Conservation (phyloP, 176 grass and related monocot genomes). For the Triticum timopheevii region DNA sequence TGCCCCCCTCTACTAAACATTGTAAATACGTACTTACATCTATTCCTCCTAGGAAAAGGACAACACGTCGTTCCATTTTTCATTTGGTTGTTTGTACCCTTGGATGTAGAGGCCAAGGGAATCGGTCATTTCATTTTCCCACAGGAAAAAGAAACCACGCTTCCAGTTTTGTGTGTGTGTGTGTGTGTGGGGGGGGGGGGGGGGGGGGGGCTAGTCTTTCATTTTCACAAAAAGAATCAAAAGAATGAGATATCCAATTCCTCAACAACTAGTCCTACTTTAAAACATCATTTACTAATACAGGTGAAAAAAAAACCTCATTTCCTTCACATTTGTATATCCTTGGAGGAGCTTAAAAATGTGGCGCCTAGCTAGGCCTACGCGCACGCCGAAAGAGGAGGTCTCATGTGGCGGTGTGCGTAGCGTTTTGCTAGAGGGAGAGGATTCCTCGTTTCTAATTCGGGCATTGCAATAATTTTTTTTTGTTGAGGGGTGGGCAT, state of each 20-base stretch:
- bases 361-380: neutral
- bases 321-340: too few relatives aligned
- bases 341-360: conserved; percentile 24
- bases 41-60: neutral
- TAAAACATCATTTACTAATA: too few relatives aligned
- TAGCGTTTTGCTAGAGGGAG: conserved; percentile 29
- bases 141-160: too few relatives aligned
- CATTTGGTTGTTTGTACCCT: too few relatives aligned
- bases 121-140: too few relatives aligned
- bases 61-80: neutral
- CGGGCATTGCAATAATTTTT: conserved; percentile 55
- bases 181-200: too few relatives aligned
- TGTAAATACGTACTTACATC: neutral
- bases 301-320: too few relatives aligned
- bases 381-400: neutral
- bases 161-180: too few relatives aligned
- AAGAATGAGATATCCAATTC: too few relatives aligned
- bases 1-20: neutral
- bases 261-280: too few relatives aligned
- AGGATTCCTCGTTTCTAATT: conserved; percentile 83
- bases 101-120: too few relatives aligned
- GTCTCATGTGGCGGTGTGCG: neutral
- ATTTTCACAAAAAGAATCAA: neutral
- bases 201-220: neutral
- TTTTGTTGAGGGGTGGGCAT: too few relatives aligned